phyloP scores from a whole-genome alignment of 2,329 filamentous ascomycete genomes.

The Talaromyces sp. region DNA sequence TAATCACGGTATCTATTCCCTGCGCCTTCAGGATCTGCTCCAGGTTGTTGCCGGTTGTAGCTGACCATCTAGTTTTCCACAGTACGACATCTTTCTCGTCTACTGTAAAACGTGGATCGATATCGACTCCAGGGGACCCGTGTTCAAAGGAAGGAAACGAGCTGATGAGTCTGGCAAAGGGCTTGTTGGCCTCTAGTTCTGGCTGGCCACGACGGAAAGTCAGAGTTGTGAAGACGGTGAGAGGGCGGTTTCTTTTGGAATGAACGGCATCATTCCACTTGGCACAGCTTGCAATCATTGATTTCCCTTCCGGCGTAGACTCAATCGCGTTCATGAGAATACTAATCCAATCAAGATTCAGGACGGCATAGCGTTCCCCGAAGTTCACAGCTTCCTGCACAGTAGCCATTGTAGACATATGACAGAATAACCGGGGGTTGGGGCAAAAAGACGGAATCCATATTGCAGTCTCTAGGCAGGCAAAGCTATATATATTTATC shows the following conservation, averaged over 20 bases:
- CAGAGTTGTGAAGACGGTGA: slow-evolving; percentile 36
- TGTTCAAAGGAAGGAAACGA: slow-evolving; percentile 22
- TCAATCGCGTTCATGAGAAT: slow-evolving; percentile 29
- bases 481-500: too few species aligned
- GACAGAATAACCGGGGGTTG: too few species aligned
- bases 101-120: slow-evolving; percentile 28
- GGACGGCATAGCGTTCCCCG: slow-evolving; percentile 34
- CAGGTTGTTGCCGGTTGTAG: slow-evolving; percentile 35
- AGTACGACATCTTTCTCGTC: slow-evolving; percentile 29
- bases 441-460: too few species aligned
- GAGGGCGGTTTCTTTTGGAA: slow-evolving; percentile 25
- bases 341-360: slow-evolving; percentile 36
- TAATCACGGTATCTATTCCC: slow-evolving; percentile 38
- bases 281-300: slow-evolving; percentile 29
- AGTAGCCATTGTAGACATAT: neutral
- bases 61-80: slow-evolving; percentile 41
- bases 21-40: slow-evolving; percentile 38
- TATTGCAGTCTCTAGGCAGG: too few species aligned
- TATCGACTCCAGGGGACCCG: slow-evolving; percentile 23
- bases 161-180: slow-evolving; percentile 30
- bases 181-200: slow-evolving; percentile 28
- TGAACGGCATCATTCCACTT: slow-evolving; percentile 39
- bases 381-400: slow-evolving; percentile 17
- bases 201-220: slow-evolving; percentile 31
- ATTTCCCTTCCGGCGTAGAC: slow-evolving; percentile 26